phyloP scores from a whole-genome alignment of 2,329 filamentous ascomycete genomes.

The Pseudogymnoascus sp. region DNA sequence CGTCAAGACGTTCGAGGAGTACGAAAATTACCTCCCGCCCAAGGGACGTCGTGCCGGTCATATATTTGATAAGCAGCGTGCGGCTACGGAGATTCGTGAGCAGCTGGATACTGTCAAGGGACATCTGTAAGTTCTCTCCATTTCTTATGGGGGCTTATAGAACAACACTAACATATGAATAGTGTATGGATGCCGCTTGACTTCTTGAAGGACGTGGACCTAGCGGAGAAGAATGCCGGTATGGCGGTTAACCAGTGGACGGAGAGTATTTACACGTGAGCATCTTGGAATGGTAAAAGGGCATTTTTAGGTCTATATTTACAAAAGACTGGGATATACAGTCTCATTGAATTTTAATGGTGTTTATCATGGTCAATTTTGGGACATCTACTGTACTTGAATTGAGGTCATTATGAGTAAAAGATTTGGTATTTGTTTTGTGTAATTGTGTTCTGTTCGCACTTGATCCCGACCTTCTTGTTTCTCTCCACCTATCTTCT shows the following conservation, averaged over 20 bases:
- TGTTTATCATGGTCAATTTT: not conserved
- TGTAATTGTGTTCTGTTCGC: not conserved
- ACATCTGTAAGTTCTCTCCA: constrained; percentile 49
- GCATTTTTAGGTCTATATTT: constrained; percentile 4
- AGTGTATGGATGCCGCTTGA: constrained; percentile 87
- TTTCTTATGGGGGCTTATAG: not conserved
- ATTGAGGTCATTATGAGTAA: not conserved
- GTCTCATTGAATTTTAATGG: not conserved
- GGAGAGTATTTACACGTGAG: constrained; percentile 74
- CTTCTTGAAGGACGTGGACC: constrained; percentile 74
- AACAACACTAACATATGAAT: not conserved
- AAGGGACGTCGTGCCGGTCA: constrained; percentile 75
- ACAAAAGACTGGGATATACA: not conserved
- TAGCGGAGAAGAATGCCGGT: constrained; percentile 70
- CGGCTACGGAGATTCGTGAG: constrained; percentile 62
- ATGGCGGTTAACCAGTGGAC: constrained; percentile 81
- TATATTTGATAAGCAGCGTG: constrained; percentile 73
- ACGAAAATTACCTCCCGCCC: constrained; percentile 69
- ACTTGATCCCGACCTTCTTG: not conserved
- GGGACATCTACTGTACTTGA: not conserved
- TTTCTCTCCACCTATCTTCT: too few relatives aligned
- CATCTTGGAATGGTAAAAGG: not conserved
- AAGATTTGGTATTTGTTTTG: not conserved
- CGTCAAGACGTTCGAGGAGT: constrained; percentile 86
- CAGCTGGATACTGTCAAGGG: constrained; percentile 78